Evolutionary conservation across 768 basidiomycete genomes (phyloP).

Genomic region (Pleurotus salmoneostramineus): DNA sequence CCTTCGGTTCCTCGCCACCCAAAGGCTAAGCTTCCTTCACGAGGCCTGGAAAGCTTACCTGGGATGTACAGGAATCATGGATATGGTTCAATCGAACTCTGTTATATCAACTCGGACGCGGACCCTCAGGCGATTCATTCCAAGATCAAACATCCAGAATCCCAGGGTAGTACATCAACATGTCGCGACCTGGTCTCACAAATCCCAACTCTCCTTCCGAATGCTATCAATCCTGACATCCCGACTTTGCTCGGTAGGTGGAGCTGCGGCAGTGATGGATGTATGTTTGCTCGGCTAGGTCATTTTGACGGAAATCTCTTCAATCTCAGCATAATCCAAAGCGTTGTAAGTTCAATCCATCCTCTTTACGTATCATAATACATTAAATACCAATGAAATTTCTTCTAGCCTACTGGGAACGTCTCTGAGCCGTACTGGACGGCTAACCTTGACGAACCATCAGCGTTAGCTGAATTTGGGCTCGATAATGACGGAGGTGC

Average conservation of each 20-base stretch:
- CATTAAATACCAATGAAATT: too few relatives aligned
- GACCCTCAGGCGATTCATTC: too few relatives aligned
- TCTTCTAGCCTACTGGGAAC: constrained; percentile 10
- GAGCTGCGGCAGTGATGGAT: constrained; percentile 11
- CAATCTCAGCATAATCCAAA: constrained; percentile 13
- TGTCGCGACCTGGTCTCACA: constrained; percentile 15
- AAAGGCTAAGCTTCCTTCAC: constrained; percentile 6
- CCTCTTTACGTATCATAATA: neutral
- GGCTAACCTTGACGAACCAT: constrained; percentile 3
- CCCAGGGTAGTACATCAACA: neutral
- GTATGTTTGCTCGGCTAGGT: constrained; percentile 15
- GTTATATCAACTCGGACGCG: constrained; percentile 4
- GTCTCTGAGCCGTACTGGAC: constrained; percentile 12
- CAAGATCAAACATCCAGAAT: neutral
- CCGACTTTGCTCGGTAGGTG: constrained; percentile 20
- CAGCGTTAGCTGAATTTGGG: constrained; percentile 9
- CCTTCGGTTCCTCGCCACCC: neutral
- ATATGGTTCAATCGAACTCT: constrained; percentile 11
- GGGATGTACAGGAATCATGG: constrained; percentile 11
- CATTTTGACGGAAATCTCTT: constrained; percentile 22
- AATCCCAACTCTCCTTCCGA: constrained; percentile 16
- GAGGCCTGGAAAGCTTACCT: constrained; percentile 5
- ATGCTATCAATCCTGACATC: constrained; percentile 13
- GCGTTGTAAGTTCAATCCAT: constrained; percentile 15
- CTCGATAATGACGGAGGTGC: neutral